Percentiles rank a stretch among this genome's conserved stretches.
Evolutionary conservation across 1,139 yeast genomes (phyloP).

Genomic region (Nakaseomyces bracarensis): DNA sequence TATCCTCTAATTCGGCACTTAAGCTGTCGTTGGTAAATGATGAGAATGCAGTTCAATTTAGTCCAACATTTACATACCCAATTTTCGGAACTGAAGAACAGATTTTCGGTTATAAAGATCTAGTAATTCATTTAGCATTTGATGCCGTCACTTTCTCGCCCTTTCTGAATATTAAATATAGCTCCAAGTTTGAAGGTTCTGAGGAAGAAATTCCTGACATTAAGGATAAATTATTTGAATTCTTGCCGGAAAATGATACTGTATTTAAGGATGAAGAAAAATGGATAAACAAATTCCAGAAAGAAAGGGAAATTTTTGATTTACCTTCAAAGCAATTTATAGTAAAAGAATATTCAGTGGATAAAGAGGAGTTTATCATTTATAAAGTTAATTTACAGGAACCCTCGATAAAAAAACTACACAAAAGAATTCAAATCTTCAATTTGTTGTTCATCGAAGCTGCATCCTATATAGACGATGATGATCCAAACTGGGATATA

Average conservation of each 20-base stretch:
- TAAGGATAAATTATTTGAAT: conserved; percentile 42
- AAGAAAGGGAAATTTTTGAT: conserved; percentile 36
- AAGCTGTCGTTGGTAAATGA: conserved; percentile 46
- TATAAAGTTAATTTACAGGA: conserved; percentile 31
- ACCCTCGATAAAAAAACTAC: conserved; percentile 39
- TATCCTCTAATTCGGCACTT: conserved; percentile 57
- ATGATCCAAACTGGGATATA: conserved; percentile 67
- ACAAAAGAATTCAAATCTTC: conserved; percentile 66
- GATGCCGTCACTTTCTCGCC: conserved; percentile 51
- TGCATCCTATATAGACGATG: conserved; percentile 75
- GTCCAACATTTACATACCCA: conserved; percentile 82
- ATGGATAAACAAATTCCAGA: conserved; percentile 53
- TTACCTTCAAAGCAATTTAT: conserved; percentile 17
- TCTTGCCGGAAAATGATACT: conserved; percentile 50
- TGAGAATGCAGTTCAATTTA: conserved; percentile 47
- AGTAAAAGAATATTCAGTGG: conserved; percentile 28
- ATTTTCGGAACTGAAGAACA: conserved; percentile 87
- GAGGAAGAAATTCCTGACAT: conserved; percentile 41
- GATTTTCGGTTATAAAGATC: conserved; percentile 73
- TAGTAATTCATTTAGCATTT: conserved; percentile 47
- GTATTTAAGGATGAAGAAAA: conserved; percentile 52
- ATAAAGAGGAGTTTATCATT: conserved; percentile 34
- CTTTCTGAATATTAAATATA: conserved; percentile 47
- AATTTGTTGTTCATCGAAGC: conserved; percentile 86
- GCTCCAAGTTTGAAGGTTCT: conserved; percentile 38